Evolutionary conservation across 1,284 basidiomycete genomes (phyloP).

Genomic region (Rhizoctonia solani): DNA sequence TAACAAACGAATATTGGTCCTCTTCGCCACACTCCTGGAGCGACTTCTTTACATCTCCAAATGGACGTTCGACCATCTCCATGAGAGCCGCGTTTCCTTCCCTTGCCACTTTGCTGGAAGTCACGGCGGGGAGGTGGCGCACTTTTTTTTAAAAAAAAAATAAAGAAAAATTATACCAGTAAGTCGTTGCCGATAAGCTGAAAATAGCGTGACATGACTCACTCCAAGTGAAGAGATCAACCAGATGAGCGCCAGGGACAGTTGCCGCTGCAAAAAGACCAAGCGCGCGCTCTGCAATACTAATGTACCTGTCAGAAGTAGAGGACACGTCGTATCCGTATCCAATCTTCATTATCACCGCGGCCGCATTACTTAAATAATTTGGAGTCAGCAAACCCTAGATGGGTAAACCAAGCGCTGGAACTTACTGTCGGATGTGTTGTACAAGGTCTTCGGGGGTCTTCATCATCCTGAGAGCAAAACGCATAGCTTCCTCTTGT

Average conservation of each 20-base stretch:
- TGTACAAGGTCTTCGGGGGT: constrained; percentile 23
- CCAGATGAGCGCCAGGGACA: constrained; percentile 25
- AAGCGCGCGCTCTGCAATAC: constrained; percentile 27
- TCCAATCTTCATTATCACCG: constrained; percentile 32
- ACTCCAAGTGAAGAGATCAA: too few species aligned
- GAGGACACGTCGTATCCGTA: constrained; percentile 27
- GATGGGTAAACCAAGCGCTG: not conserved
- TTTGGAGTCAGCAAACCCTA: not conserved
- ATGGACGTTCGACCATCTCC: constrained; percentile 34
- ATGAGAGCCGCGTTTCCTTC: constrained; percentile 17
- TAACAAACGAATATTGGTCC: constrained; percentile 14
- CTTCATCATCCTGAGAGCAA: constrained; percentile 13
- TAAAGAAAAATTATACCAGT: not conserved
- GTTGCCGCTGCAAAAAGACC: constrained; percentile 25
- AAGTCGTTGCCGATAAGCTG: too few species aligned
- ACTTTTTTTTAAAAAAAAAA: not conserved
- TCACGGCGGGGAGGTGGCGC: not conserved
- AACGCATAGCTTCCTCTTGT: constrained; percentile 16
- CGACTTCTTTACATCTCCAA: constrained; percentile 12
- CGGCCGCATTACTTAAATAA: constrained; percentile 8
- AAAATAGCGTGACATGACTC: too few species aligned
- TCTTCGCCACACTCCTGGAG: not conserved
- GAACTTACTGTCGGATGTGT: constrained; percentile 26
- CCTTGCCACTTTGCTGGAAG: not conserved
- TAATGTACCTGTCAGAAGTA: constrained; percentile 30